Evolutionary conservation across 192 early-diverging fungal species (phyloP), one percentile per base, ranked within the genome.

Genomic region (Podochytrium sp.): DNA sequence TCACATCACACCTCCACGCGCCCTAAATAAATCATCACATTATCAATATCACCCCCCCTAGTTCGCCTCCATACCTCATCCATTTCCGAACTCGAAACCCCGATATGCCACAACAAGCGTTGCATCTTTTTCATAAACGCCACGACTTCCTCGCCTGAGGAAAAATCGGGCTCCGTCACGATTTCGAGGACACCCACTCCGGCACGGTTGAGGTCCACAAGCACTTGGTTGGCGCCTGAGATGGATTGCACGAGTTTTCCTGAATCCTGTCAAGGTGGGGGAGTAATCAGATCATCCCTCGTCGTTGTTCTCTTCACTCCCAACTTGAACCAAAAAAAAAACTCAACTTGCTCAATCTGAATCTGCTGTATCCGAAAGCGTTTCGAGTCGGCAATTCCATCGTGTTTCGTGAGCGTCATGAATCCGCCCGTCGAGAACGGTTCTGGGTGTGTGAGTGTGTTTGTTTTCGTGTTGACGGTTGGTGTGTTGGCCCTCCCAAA

Each of bases 131-230:
- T 91, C 39, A 96, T 83, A 73, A 91, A 81, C 7, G 88, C 62
- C 0, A 90, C 89, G 0, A 94, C 92, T 59, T 96, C 92, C 1
- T 85, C 82, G 0, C 90, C 86, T 4, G 91, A 91, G n/a, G 85
- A 52, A 34, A 98, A 81, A 82, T 95, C 93, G 0, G 96, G 94
- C 64, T 90, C 87, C 1, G 92, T 96, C 0, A 98, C 93, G 79
- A 98, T 95, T 77, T 98, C 96, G 73, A 96, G 86, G 57, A 98
- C 78, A 3, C 90, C 93, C 1, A 90, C 88, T 3, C 95, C 95
- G 7, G 93, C 92, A 42, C 96, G 83, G 76, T 98, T 98, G 38
- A 95, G 78, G 63, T 98, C 96, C 12, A 92, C 81, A 12, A 92
- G 83, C 0, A 86, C 90, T n/a, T 85, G 72, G 41, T 87, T 88